Base-by-base conservation (phyloP, 1,139 yeast species). In the Saccharomyces hybrid region DNA sequence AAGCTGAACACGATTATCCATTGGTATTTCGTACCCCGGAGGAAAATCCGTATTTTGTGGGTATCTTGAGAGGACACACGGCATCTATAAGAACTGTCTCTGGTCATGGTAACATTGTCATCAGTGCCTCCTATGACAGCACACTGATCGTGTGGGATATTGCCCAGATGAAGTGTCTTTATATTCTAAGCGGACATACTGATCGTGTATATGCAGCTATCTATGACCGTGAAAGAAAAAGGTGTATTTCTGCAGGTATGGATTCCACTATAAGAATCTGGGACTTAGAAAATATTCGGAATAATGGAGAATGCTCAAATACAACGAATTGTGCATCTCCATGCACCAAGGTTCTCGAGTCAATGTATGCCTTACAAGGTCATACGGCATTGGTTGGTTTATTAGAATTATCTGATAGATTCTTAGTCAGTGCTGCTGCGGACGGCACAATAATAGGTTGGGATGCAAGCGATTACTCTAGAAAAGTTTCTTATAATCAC, bases 351-450 rank as follows among this genome's bases (percentile, higher is more conserved):
- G 61, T 68, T 4, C 56, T 60, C 2, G 69, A 67, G n/a, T 65
- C 71, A 26, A 57, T 62, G 59, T 59, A 62, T 19, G 62, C 65
- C 1, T 55, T 60, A 79, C 85, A 27, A 57, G 97, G 97, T 0
- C 99, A 93, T 70, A 83, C 88, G 0, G 87, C 93, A 12, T 74
- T 93, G 16, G 99, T 93, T 24, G 99, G 99, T 0, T 74, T 93
- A 24, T 76, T 93, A 31, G 89, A 88, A 50, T 77, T 91, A 26
- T 84, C 89, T 7, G 84, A 86, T 46, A 83, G 85, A 26, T 83
- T 82, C 47, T 75, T 93, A n/a, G 96, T 91, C 1, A 86, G 95
- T 44, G 99, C 97, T 0, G 98, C 97, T 1, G 98, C 98, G 0
- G 99, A 93, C 68, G 82, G 95, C 1, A 84, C 97, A 0, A 76